A percentile compares a stretch with the other conserved stretches of the same genome.
Conservation (phyloP, 805 yeast genomes). For the Teunomyces funiuensis region DNA sequence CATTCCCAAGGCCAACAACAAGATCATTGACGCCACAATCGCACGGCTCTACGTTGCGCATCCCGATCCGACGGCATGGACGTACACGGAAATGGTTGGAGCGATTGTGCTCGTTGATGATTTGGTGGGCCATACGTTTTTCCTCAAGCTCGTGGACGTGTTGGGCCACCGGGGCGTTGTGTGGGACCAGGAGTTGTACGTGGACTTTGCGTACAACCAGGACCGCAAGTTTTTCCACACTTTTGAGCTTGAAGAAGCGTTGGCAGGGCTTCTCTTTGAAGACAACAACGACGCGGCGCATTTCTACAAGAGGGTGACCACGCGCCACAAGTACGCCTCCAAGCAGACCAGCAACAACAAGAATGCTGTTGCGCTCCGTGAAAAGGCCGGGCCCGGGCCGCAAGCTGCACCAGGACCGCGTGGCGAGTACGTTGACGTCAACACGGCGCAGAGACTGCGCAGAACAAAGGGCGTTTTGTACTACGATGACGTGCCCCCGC, state of each 20-base stretch:
- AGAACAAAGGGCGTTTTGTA: constrained; percentile 60
- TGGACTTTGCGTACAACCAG: constrained; percentile 85
- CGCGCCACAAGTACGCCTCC: constrained; percentile 79
- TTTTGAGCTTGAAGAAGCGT: constrained; percentile 89
- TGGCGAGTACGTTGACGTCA: constrained; percentile 54
- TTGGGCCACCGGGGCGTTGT: constrained; percentile 79
- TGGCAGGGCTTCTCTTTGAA: constrained; percentile 83
- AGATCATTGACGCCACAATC: constrained; percentile 85
- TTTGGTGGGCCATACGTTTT: constrained; percentile 90
- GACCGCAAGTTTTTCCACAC: constrained; percentile 94
- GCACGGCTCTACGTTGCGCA: constrained; percentile 88
- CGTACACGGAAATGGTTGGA: constrained; percentile 84
- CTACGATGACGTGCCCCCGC: constrained; percentile 78
- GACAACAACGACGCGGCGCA: constrained; percentile 86
- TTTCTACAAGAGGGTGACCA: constrained; percentile 73
- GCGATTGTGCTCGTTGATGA: constrained; percentile 89
- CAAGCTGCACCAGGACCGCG: constrained; percentile 56
- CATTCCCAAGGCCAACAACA: constrained; percentile 84
- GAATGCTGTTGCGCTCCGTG: constrained; percentile 80
- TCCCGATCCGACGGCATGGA: constrained; percentile 82
- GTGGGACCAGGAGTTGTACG: constrained; percentile 96
- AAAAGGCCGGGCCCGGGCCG: constrained; percentile 27
- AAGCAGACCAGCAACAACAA: constrained; percentile 83
- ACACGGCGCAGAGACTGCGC: constrained; percentile 55
- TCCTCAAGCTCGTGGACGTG: constrained; percentile 85